Conservation (phyloP, 1,284 basidiomycete genomes). For the Earliella scabrosa region DNA sequence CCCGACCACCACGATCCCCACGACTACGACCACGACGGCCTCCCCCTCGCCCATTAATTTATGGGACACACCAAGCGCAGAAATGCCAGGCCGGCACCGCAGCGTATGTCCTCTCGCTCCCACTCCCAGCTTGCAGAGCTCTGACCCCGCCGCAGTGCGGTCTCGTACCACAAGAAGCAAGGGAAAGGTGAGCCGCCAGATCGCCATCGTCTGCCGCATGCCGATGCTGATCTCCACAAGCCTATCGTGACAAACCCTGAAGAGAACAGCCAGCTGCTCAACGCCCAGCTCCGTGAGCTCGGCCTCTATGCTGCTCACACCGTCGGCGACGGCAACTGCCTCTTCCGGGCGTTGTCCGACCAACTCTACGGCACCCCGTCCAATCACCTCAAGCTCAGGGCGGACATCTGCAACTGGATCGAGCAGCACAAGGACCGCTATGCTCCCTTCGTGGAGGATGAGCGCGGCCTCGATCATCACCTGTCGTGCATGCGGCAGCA, state of each 20-base stretch:
- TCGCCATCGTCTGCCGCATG: slow-evolving; percentile 23
- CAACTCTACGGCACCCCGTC: slow-evolving; percentile 82
- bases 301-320: slow-evolving; percentile 82
- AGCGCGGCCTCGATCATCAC: slow-evolving; percentile 74
- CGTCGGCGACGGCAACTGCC: slow-evolving; percentile 86
- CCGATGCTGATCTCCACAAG: slow-evolving; percentile 40
- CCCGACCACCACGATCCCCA: slow-evolving; percentile 22
- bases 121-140: slow-evolving; percentile 8
- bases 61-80: slow-evolving; percentile 40
- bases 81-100: slow-evolving; percentile 34
- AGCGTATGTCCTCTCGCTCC: slow-evolving; percentile 37
- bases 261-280: slow-evolving; percentile 67
- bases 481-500: slow-evolving; percentile 77
- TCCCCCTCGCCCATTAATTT: slow-evolving; percentile 3
- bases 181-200: slow-evolving; percentile 49
- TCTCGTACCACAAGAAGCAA: slow-evolving; percentile 66
- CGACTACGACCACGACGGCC: slow-evolving; percentile 14
- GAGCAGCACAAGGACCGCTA: slow-evolving; percentile 72
- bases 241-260: slow-evolving; percentile 53
- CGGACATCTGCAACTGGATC: slow-evolving; percentile 85
- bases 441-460: slow-evolving; percentile 89
- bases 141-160: slow-evolving; percentile 50
- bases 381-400: slow-evolving; percentile 71
- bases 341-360: slow-evolving; percentile 82
- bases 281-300: slow-evolving; percentile 68